Evolutionary conservation across 75 land plant genomes (phyloP).

Genomic region (Larix kaempferi): DNA sequence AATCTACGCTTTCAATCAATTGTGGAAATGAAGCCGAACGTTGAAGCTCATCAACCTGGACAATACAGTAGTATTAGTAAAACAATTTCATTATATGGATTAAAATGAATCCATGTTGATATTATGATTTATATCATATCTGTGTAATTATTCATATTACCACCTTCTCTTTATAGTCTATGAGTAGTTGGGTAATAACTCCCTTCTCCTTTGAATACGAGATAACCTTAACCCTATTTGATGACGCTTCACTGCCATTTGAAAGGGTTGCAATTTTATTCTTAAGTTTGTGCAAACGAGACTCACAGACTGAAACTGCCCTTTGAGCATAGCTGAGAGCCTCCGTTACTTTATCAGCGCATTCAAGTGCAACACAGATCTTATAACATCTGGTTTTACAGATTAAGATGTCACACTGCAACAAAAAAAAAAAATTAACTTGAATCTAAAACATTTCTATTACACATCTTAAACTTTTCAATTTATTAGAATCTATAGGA

Average conservation of each 20-base stretch:
- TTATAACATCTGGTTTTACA: slow-evolving; percentile 57
- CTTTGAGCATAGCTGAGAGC: slow-evolving; percentile 68
- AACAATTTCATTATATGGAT: too few species aligned
- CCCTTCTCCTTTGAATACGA: slow-evolving; percentile 61
- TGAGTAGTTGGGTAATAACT: slow-evolving; percentile 40
- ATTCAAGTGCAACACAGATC: slow-evolving; percentile 71
- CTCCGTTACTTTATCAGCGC: slow-evolving; percentile 55
- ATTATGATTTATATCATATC: too few species aligned
- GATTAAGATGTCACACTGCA: slow-evolving; percentile 24
- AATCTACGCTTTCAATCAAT: too few species aligned
- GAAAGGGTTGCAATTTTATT: slow-evolving; percentile 26
- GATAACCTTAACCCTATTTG: slow-evolving; percentile 9
- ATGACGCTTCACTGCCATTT: slow-evolving; percentile 12
- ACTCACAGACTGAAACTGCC: slow-evolving; percentile 70
- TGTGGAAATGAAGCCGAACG: too few species aligned
- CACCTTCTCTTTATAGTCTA: slow-evolving; percentile 84
- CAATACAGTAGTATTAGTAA: too few species aligned
- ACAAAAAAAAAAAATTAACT: too few species aligned
- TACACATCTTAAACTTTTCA: too few species aligned
- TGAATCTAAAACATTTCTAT: too few species aligned
- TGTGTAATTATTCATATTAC: background rate
- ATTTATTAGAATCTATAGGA: slow-evolving; percentile 22
- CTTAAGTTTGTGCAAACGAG: slow-evolving; percentile 55
- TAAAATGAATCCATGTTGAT: too few species aligned
- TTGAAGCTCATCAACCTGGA: too few species aligned